Conservation (phyloP, 495 filamentous ascomycete genomes). For the Thermothielavioides terrestris region DNA sequence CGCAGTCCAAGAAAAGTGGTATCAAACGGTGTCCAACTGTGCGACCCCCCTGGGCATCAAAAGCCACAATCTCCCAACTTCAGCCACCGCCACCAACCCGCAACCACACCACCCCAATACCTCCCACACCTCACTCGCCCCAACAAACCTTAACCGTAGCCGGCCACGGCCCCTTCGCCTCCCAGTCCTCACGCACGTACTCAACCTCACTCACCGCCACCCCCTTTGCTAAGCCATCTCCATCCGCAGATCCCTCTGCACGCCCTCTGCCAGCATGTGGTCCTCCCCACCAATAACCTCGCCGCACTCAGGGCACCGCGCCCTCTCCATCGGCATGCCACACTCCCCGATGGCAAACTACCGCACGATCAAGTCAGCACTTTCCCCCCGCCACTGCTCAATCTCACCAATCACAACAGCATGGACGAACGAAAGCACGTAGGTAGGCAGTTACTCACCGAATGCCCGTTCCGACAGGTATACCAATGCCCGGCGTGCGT, state of each 20-base stretch:
- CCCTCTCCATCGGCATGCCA: conserved; percentile 55
- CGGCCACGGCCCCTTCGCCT: conserved; percentile 64
- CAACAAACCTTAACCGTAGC: conserved; percentile 53
- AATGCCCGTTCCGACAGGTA: conserved; percentile 26
- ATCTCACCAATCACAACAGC: neutral
- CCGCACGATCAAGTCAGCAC: neutral
- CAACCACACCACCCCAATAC: neutral
- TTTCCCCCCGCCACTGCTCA: too few relatives aligned
- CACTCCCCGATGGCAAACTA: conserved; percentile 66
- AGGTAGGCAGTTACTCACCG: too few relatives aligned
- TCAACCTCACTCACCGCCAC: conserved; percentile 43
- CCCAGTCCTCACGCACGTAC: conserved; percentile 70
- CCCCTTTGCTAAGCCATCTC: conserved; percentile 1
- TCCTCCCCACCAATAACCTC: conserved; percentile 49
- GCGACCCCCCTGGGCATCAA: neutral
- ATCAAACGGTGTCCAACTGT: too few relatives aligned
- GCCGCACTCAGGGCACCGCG: conserved; percentile 58
- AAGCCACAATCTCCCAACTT: neutral
- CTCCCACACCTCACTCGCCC: neutral
- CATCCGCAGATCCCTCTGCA: conserved; percentile 1
- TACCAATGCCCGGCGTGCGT: conserved; percentile 33
- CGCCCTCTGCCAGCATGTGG: conserved; percentile 25
- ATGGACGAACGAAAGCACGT: too few relatives aligned
- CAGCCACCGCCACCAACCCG: neutral
- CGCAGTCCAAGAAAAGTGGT: neutral